Evolutionary conservation across 2,329 filamentous ascomycete genomes (phyloP).

Genomic region (Calonectria leucothoes): DNA sequence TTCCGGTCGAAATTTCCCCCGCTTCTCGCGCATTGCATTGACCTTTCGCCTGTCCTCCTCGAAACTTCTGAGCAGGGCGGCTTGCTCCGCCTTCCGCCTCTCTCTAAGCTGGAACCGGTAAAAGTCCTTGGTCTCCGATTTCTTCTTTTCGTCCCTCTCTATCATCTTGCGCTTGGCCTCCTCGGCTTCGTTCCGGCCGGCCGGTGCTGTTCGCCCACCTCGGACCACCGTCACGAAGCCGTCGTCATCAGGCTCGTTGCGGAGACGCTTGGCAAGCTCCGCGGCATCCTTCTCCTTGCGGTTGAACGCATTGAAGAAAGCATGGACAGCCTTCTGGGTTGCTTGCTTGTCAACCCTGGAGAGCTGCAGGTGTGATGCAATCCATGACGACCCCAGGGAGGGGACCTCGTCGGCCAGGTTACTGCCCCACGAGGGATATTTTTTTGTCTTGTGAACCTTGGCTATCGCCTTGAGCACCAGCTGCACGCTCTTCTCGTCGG

Average conservation of each 20-base stretch:
- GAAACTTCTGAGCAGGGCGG: slow-evolving; percentile 76
- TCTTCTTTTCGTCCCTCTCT: slow-evolving; percentile 73
- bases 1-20: slow-evolving; percentile 70
- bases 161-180: slow-evolving; percentile 68
- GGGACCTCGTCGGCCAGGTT: slow-evolving; percentile 68
- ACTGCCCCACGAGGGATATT: slow-evolving; percentile 76
- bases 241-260: slow-evolving; percentile 90
- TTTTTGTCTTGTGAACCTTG: slow-evolving; percentile 69
- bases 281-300: slow-evolving; percentile 73
- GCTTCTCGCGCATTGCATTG: slow-evolving; percentile 75
- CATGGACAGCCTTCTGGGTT: slow-evolving; percentile 82
- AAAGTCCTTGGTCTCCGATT: slow-evolving; percentile 76
- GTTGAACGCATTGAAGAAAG: slow-evolving; percentile 87
- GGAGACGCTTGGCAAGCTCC: slow-evolving; percentile 71
- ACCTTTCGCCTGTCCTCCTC: slow-evolving; percentile 81
- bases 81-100: slow-evolving; percentile 80
- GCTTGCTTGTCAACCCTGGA: slow-evolving; percentile 75
- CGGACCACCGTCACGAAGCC: slow-evolving; percentile 93
- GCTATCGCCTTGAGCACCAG: slow-evolving; percentile 80
- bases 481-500: slow-evolving; percentile 83
- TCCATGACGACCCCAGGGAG: slow-evolving; percentile 66
- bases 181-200: slow-evolving; percentile 77
- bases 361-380: slow-evolving; percentile 76
- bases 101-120: slow-evolving; percentile 87
- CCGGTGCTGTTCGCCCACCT: slow-evolving; percentile 80